A percentile compares a stretch with the other conserved stretches of the same genome.
phyloP scores from a whole-genome alignment of 805 yeast species.

The Saturnispora sekii region DNA sequence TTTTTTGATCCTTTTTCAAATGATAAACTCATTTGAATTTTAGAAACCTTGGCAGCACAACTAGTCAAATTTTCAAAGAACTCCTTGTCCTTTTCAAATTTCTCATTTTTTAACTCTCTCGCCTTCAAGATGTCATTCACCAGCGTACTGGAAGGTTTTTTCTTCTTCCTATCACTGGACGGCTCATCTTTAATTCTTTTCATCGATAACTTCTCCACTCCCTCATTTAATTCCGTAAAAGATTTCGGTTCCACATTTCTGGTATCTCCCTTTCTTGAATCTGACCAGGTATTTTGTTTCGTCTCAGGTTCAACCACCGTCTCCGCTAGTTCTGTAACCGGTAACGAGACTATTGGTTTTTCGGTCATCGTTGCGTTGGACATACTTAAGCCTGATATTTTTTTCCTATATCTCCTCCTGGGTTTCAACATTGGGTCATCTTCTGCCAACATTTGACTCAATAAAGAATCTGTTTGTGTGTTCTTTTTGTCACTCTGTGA shows the following conservation, averaged over 20 bases:
- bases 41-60: slow-evolving; percentile 8
- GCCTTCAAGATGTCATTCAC: slow-evolving; percentile 11
- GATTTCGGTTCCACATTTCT: too few relatives aligned
- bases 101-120: slow-evolving; percentile 12
- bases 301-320: neutral
- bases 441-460: slow-evolving; percentile 4
- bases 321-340: too few relatives aligned
- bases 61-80: neutral
- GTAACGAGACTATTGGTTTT: too few relatives aligned
- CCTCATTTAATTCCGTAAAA: too few relatives aligned
- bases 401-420: slow-evolving; percentile 1
- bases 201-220: neutral
- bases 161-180: neutral
- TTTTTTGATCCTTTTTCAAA: neutral
- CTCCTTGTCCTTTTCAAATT: slow-evolving; percentile 4
- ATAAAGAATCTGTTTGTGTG: neutral
- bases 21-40: slow-evolving; percentile 10
- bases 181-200: neutral
- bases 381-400: neutral
- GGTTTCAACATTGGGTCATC: slow-evolving; percentile 2
- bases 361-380: too few relatives aligned
- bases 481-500: neutral
- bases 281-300: neutral
- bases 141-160: neutral
- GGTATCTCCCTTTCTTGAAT: neutral